These are phyloP conservation scores for Saccharum hybrid DNA, from an alignment of 202 grass and related monocot species.

Conservation along the genomic window DNA sequence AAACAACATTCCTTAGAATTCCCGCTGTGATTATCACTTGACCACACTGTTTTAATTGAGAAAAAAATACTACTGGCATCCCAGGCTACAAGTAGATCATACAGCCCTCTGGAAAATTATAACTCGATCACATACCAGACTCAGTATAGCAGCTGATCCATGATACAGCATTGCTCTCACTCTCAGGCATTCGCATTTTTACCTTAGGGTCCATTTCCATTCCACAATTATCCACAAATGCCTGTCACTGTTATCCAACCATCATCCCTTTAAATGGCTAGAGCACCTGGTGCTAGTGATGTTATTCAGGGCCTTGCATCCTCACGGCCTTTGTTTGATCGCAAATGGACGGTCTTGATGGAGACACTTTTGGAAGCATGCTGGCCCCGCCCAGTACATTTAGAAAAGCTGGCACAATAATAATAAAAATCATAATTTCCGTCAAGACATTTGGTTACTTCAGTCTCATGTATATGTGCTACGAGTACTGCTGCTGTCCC, in stretches of 20 bases:
- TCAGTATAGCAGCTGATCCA: constrained; percentile 21
- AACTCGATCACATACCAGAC: neutral
- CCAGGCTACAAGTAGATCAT: constrained; percentile 19
- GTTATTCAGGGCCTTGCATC: constrained; percentile 35
- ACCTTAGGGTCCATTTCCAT: constrained; percentile 34
- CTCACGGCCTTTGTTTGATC: constrained; percentile 53
- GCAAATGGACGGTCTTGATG: constrained; percentile 48
- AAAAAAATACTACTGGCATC: constrained; percentile 7
- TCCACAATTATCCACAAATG: constrained; percentile 57
- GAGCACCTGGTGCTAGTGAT: constrained; percentile 70
- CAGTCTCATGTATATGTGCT: constrained; percentile 37
- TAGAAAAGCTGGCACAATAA: constrained; percentile 42
- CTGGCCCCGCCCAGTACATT: constrained; percentile 43
- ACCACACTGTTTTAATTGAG: constrained; percentile 2
- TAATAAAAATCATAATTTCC: constrained; percentile 53
- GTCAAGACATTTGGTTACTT: constrained; percentile 39
- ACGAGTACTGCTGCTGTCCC: constrained; percentile 33
- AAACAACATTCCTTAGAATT: constrained; percentile 8
- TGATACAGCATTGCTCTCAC: constrained; percentile 16
- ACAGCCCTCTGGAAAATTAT: constrained; percentile 12
- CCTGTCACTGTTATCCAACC: constrained; percentile 79
- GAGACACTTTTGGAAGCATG: constrained; percentile 60
- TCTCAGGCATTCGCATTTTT: constrained; percentile 28
- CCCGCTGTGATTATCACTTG: neutral
- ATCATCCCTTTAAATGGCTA: constrained; percentile 61